A percentile compares a stretch with the other conserved stretches of the same genome.
Evolutionary conservation across 2,329 filamentous ascomycete genomes (phyloP).

Genomic region (Colletotrichum acutatum): DNA sequence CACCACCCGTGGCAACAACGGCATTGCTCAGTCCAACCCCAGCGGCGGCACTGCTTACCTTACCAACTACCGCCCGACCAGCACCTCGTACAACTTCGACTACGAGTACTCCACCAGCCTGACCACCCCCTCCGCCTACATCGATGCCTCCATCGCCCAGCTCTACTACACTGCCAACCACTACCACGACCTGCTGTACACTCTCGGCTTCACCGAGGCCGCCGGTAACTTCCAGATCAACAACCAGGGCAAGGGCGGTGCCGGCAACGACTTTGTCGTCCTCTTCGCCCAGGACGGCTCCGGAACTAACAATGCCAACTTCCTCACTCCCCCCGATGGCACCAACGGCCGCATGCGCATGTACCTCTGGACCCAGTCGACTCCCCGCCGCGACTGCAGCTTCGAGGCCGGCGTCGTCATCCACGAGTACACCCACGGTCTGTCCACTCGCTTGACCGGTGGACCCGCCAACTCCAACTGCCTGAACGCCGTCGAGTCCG

Average conservation of each 20-base stretch:
- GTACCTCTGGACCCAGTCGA: constrained; percentile 63
- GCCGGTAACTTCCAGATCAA: constrained; percentile 66
- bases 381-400: constrained; percentile 61
- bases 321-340: constrained; percentile 59
- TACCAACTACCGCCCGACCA: constrained; percentile 52
- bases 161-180: constrained; percentile 66
- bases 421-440: constrained; percentile 67
- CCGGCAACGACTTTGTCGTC: constrained; percentile 59
- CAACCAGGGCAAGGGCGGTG: constrained; percentile 60
- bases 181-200: constrained; percentile 65
- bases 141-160: constrained; percentile 62
- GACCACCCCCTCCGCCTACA: constrained; percentile 50
- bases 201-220: constrained; percentile 62
- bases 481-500: constrained; percentile 57
- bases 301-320: constrained; percentile 63
- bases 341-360: constrained; percentile 61
- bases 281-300: constrained; percentile 62
- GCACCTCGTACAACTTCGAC: constrained; percentile 51
- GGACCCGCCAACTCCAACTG: constrained; percentile 65
- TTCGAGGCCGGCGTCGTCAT: constrained; percentile 71
- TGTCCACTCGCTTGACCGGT: constrained; percentile 69
- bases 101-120: constrained; percentile 48
- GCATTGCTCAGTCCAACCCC: constrained; percentile 60
- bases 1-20: constrained; percentile 65
- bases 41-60: constrained; percentile 45